Conservation (phyloP, 495 filamentous ascomycete species). For the Podospora sp. region DNA sequence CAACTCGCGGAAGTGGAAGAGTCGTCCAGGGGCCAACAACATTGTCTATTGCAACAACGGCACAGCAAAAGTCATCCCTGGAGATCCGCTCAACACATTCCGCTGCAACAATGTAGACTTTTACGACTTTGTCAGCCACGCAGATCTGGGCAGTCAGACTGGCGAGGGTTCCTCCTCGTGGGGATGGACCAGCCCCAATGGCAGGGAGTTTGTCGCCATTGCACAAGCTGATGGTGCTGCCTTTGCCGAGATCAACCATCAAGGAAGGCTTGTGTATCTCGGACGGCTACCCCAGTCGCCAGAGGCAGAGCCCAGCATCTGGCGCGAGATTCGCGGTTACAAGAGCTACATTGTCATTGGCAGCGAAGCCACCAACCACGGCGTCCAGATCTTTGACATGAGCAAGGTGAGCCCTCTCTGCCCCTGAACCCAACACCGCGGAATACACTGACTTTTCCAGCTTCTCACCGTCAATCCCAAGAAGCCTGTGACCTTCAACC, state of each 20-base stretch:
- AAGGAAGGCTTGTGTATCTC: constrained; percentile 57
- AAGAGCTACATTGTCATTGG: constrained; percentile 53
- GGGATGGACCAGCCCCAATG: constrained; percentile 60
- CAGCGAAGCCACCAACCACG: constrained; percentile 50
- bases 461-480: constrained; percentile 29
- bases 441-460: constrained; percentile 13
- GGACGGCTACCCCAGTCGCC: constrained; percentile 57
- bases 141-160: constrained; percentile 48
- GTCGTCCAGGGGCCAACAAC: constrained; percentile 24
- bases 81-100: constrained; percentile 51
- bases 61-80: constrained; percentile 42
- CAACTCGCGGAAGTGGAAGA: constrained; percentile 41
- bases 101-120: constrained; percentile 57
- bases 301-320: constrained; percentile 38
- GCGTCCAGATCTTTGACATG: constrained; percentile 57
- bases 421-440: neutral
- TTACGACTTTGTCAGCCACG: constrained; percentile 57
- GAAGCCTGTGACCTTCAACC: constrained; percentile 35
- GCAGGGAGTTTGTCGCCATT: constrained; percentile 61
- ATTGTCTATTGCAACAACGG: constrained; percentile 49
- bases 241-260: constrained; percentile 55
- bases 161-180: constrained; percentile 48
- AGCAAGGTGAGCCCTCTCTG: constrained; percentile 31
- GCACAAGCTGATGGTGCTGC: constrained; percentile 60
- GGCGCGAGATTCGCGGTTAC: constrained; percentile 54